Percentiles rank a stretch among this genome's conserved stretches.
phyloP scores from a whole-genome alignment of 2,329 filamentous ascomycete genomes.

The Pseudogymnoascus sp. region DNA sequence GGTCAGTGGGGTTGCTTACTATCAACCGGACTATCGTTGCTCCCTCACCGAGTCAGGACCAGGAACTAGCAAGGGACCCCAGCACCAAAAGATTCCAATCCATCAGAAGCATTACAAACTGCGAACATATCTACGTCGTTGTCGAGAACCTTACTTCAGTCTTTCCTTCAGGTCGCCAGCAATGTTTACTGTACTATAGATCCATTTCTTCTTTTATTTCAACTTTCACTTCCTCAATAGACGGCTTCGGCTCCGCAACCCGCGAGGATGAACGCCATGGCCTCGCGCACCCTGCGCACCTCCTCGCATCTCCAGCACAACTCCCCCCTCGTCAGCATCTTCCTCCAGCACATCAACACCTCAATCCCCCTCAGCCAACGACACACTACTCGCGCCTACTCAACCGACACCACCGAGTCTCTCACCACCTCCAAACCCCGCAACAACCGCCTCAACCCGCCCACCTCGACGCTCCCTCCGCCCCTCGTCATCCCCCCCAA shows the following conservation, averaged over 20 bases:
- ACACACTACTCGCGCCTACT: slow-evolving; percentile 36
- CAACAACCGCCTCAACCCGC: slow-evolving; percentile 56
- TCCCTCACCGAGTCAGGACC: background rate
- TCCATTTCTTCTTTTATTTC: background rate
- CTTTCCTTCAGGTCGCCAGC: background rate
- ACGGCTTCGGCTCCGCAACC: background rate
- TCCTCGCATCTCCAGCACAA: slow-evolving; percentile 13
- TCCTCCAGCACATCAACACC: slow-evolving; percentile 26
- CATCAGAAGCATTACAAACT: background rate
- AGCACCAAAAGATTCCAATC: background rate
- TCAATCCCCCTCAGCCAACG: slow-evolving; percentile 33
- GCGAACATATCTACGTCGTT: background rate
- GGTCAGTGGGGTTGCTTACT: background rate
- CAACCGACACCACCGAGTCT: slow-evolving; percentile 30
- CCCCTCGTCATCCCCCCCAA: slow-evolving; percentile 54
- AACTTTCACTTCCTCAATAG: background rate
- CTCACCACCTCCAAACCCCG: slow-evolving; percentile 17
- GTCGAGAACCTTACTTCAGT: background rate
- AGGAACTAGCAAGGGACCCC: background rate
- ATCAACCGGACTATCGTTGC: background rate
- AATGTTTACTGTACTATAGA: background rate
- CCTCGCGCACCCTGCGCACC: slow-evolving; percentile 21
- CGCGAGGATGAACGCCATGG: slow-evolving; percentile 11
- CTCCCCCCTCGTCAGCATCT: slow-evolving; percentile 9
- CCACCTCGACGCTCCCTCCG: slow-evolving; percentile 61